These are phyloP conservation scores for Corymbia maculata DNA, from an alignment of 345 rosid genomes.

Conservation along the genomic window DNA sequence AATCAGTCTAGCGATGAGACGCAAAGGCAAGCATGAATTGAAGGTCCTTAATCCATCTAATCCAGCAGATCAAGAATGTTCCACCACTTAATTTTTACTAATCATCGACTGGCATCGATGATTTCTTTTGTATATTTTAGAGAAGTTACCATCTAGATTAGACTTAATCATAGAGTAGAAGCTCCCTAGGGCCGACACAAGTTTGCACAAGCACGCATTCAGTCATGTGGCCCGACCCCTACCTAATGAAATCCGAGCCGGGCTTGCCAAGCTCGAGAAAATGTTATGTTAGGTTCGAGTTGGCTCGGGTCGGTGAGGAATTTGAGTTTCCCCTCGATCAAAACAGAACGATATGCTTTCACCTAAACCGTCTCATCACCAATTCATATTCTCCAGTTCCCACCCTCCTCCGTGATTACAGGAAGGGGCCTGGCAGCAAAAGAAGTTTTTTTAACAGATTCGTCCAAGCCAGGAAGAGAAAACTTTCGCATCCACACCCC, in stretches of 20 bases:
- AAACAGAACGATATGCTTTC: not conserved
- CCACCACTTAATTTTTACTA: not conserved
- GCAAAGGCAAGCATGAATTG: not conserved
- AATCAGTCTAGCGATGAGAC: not conserved
- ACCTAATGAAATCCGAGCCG: not conserved
- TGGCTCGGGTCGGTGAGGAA: not conserved
- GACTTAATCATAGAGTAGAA: not conserved
- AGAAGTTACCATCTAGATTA: not conserved
- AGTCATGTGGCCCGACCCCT: not conserved
- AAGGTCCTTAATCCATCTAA: too few species aligned
- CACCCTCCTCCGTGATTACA: not conserved
- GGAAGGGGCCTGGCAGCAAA: not conserved
- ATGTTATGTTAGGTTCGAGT: not conserved
- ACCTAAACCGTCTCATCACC: not conserved
- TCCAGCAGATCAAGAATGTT: too few species aligned
- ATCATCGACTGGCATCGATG: accelerated
- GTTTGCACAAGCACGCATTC: not conserved
- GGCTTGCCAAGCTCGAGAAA: not conserved
- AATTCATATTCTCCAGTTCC: not conserved
- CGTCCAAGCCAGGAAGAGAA: not conserved
- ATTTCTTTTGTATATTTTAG: not conserved
- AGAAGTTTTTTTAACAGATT: not conserved
- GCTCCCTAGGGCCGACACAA: not conserved
- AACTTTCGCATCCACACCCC: not conserved
- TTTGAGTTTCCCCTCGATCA: not conserved